Evolutionary conservation across 1,139 yeast genomes (phyloP), one percentile per base, ranked within the genome.

Genomic region (Yamadazyma triangularis): DNA sequence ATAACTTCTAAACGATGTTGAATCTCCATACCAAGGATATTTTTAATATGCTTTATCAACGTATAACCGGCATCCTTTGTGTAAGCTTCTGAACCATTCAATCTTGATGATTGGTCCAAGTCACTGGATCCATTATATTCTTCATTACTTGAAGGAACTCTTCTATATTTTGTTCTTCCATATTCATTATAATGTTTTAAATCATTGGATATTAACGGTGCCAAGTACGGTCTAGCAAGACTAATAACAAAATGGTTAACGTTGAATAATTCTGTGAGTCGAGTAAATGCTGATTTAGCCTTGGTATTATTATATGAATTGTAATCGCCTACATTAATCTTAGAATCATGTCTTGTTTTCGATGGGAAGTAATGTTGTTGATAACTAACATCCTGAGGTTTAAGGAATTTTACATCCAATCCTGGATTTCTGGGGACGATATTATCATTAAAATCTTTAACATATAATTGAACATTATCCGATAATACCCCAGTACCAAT

Each of bases 221-320:
- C 96, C 44, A 89, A 64, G 49, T 91, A 89, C 0, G 97, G 96
- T 38, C 96, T 72, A 9, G 97, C 95, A 44, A 89, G 67, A 21
- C 96, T 84, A 0, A 88, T 87, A 15, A 91, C 70, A 49, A 87
- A 89, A 54, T 88, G 93, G 56, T 91, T 91, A 14, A 91, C 97
- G 49, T 91, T 91, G 62, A 89, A 91, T 36, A 89, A 68, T 52
- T 91, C 97, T 0, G 96, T 84, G 29, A 91, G 70, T 36, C 95
- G 65, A 0, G 94, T 84, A 53, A 89, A 91, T 0, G 96, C 94
- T 5, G 86, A 77, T 32, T 58, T 60, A 11, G 59, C 59, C 33
- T 53, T 52, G 13, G 50, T 40, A 33, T 54, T 53, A 30, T 43
- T 47, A 22, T 41, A 45, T 28, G 44, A 35, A 14, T 41, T 39